Base-by-base conservation (phyloP, 2,329 filamentous ascomycete species). In the Colletotrichum sp. region DNA sequence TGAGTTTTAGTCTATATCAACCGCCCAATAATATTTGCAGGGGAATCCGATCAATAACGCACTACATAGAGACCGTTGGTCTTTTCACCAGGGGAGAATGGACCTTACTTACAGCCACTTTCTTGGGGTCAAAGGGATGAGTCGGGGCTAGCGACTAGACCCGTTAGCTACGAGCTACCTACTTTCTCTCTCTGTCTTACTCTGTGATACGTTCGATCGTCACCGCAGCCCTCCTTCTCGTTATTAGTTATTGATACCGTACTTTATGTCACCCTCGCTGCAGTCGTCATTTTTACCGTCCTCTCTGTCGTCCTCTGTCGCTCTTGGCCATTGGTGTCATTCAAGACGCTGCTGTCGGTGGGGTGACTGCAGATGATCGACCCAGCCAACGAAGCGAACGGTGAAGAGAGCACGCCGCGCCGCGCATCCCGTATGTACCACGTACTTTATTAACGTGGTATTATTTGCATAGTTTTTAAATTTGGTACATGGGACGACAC, bases 361-460 rank as follows among this genome's bases (percentile, higher is more conserved):
- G 44, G 44, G 44, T 68, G 72, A 72, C 36, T 63, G 72, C 72
- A 72, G 71, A 75, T 72, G 72, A 75, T 75, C 72, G 55, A 32
- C 34, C 62, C 62, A 76, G 74, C 64, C 64, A 70, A 60, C 34
- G 48, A 36, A 76, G 74, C 64, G 64, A 70, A 60, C 34, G 48
- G 48, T 60, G 64, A 76, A 63, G 70, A 68, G 13, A 36, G 16
- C 71, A 18, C 64, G 59, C 74, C 59, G 64, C 70, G 66, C 48
- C 65, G 36, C 57, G 55, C 39, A 63, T 57, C 66, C 62, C 48
- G 59, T 62, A n/a, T 32, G 59, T n/a, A n/a, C 59, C 8, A 18
- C 30, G 59, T 32, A 34, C 26, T 34, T 30, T 36, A 62, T 22
- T 62, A 32, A 30, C 28, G 22, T 26, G 55, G 55, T 64, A 69